Conservation (phyloP, 352 stramenopile genomes). For the Phytophthora syringae region DNA sequence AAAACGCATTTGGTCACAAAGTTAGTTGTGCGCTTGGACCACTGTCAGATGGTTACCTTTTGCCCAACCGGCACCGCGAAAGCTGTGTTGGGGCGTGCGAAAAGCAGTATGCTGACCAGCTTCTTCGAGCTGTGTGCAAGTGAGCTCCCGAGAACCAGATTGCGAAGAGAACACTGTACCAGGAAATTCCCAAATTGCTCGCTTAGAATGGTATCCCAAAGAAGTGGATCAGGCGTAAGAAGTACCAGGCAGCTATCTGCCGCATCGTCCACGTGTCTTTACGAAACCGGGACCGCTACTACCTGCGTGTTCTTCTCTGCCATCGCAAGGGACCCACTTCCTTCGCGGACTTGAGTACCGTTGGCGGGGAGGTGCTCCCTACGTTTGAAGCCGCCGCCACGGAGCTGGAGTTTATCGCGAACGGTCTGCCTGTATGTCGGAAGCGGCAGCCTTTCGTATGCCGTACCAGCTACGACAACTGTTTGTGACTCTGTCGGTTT, state of each 20-base stretch:
- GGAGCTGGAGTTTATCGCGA: constrained; percentile 3
- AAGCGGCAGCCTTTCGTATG: no score
- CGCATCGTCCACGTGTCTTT: constrained; percentile 24
- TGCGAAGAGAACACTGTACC: constrained; percentile 10
- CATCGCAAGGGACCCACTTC: constrained; percentile 29
- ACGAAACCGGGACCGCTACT: constrained; percentile 22
- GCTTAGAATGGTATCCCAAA: background rate
- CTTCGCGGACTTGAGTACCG: constrained; percentile 27
- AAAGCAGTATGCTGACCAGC: background rate
- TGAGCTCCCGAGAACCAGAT: background rate
- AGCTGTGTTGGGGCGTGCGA: no score
- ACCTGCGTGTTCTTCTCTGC: no score
- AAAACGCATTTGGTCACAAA: no score
- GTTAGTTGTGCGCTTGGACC: no score
- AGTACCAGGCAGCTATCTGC: constrained; percentile 6
- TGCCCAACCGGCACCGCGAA: no score
- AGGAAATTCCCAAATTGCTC: constrained; percentile 18
- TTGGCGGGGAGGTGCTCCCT: background rate
- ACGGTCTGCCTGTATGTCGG: constrained; percentile 16
- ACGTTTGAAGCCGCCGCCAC: constrained; percentile 6
- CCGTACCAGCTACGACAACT: no score
- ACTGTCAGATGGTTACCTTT: no score
- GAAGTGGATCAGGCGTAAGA: constrained; percentile 16
- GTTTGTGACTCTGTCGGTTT: no score
- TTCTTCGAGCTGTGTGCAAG: constrained; percentile 6